Evolutionary conservation across 148 eudicot species (phyloP).

Genomic region (Cornus kousa): DNA sequence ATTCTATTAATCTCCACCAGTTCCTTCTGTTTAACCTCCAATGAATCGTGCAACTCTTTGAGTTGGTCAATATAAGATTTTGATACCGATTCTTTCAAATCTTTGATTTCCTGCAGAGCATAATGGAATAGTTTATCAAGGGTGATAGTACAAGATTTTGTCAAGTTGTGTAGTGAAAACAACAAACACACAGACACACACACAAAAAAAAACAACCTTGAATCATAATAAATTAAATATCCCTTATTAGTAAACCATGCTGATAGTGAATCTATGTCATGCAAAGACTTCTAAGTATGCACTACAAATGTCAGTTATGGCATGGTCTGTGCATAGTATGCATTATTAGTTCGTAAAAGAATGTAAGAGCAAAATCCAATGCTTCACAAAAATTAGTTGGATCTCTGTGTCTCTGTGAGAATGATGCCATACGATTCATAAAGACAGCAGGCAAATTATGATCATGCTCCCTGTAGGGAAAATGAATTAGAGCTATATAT

Average conservation of each 20-base stretch:
- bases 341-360: neutral
- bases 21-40: constrained; percentile 67
- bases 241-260: neutral
- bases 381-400: neutral
- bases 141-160: neutral
- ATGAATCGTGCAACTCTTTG: constrained; percentile 46
- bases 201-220: neutral
- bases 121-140: constrained; percentile 1
- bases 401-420: neutral
- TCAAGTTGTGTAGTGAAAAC: constrained; percentile 4
- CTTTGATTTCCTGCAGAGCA: constrained; percentile 67
- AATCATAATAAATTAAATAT: neutral
- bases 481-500: neutral
- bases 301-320: no score
- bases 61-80: constrained; percentile 57
- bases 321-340: no score
- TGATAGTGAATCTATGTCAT: neutral
- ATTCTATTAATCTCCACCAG: constrained; percentile 49
- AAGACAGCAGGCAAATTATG: neutral
- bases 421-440: neutral
- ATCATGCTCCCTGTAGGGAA: neutral
- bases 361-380: neutral
- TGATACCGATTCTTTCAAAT: constrained; percentile 62
- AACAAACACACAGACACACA: no score
- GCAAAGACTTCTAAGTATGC: no score